These are phyloP conservation scores for Auricularia sp. DNA, from an alignment of 768 basidiomycete species.

Conservation along the genomic window DNA sequence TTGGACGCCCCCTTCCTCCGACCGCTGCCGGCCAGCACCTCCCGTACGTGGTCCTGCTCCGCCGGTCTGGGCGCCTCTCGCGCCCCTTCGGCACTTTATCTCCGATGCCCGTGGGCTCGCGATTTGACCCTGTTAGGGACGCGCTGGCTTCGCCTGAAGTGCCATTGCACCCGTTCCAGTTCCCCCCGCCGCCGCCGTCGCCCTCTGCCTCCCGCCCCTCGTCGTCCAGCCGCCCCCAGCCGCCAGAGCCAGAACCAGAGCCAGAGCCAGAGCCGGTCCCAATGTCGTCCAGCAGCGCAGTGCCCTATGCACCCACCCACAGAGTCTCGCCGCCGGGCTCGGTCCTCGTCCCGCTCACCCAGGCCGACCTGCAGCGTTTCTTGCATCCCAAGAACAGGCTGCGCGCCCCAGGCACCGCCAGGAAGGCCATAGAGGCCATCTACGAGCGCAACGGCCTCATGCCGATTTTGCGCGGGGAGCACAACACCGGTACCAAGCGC, in stretches of 20 bases:
- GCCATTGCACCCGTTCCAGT: neutral
- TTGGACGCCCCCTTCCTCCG: too few species aligned
- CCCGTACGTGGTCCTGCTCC: neutral
- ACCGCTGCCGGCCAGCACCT: too few species aligned
- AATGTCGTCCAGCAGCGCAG: slow-evolving; percentile 17
- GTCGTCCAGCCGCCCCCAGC: slow-evolving; percentile 19
- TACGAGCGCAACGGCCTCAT: slow-evolving; percentile 17
- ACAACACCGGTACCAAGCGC: slow-evolving; percentile 42
- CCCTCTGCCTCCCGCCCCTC: neutral
- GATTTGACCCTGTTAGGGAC: slow-evolving; percentile 79
- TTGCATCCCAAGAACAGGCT: slow-evolving; percentile 9
- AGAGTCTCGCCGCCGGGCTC: slow-evolving; percentile 51
- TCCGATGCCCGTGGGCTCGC: neutral
- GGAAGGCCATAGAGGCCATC: slow-evolving; percentile 13
- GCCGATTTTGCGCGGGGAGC: slow-evolving; percentile 43
- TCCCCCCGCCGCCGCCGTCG: neutral
- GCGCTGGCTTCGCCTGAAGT: slow-evolving; percentile 24
- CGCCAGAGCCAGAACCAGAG: slow-evolving; percentile 18
- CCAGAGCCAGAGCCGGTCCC: slow-evolving; percentile 20
- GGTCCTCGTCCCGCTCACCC: slow-evolving; percentile 55
- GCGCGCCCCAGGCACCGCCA: slow-evolving; percentile 16
- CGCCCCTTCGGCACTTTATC: neutral
- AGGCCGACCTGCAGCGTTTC: slow-evolving; percentile 49
- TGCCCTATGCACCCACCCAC: slow-evolving; percentile 56
- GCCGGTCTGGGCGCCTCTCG: neutral